Percentiles rank a stretch among this genome's conserved stretches.
Conservation (phyloP, 306 rosid genomes). For the barrel medic (Medicago truncatula) region DNA sequence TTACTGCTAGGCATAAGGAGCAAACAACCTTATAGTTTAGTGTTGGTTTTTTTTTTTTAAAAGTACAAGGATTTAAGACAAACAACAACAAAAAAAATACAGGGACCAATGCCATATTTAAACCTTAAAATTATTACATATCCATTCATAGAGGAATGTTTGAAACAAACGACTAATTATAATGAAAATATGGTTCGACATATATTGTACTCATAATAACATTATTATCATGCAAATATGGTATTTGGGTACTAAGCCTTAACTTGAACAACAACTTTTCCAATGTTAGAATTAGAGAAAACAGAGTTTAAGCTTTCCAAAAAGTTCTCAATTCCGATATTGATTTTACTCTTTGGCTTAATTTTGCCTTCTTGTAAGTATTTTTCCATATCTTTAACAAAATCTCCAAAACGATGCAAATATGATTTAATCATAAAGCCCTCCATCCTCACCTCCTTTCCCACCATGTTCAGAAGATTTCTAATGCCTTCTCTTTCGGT, state of each 20-base stretch:
- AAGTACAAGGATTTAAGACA: too few relatives aligned
- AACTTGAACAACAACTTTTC: constrained; percentile 60
- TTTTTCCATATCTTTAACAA: constrained; percentile 57
- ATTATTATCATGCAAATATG: neutral
- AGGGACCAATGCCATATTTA: too few relatives aligned
- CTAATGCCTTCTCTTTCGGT: constrained; percentile 65
- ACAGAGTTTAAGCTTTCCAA: constrained; percentile 56
- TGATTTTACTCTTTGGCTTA: constrained; percentile 48
- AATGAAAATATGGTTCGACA: neutral
- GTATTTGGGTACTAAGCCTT: constrained; percentile 21
- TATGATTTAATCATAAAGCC: constrained; percentile 58
- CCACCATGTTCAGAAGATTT: constrained; percentile 65
- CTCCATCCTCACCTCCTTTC: constrained; percentile 66
- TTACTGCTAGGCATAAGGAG: too few relatives aligned
- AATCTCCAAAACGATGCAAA: constrained; percentile 60
- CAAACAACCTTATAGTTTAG: too few relatives aligned
- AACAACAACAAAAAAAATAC: too few relatives aligned
- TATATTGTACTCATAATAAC: neutral
- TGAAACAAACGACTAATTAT: too few relatives aligned
- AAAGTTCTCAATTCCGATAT: constrained; percentile 54
- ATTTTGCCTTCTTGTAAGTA: constrained; percentile 57
- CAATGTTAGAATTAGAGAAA: constrained; percentile 60
- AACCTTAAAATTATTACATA: too few relatives aligned
- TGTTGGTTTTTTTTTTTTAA: too few relatives aligned
- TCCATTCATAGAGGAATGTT: too few relatives aligned